Evolutionary conservation across 2,329 filamentous ascomycete genomes (phyloP), one percentile per base, ranked within the genome.

Genomic region (Pseudogymnoascus sp.): DNA sequence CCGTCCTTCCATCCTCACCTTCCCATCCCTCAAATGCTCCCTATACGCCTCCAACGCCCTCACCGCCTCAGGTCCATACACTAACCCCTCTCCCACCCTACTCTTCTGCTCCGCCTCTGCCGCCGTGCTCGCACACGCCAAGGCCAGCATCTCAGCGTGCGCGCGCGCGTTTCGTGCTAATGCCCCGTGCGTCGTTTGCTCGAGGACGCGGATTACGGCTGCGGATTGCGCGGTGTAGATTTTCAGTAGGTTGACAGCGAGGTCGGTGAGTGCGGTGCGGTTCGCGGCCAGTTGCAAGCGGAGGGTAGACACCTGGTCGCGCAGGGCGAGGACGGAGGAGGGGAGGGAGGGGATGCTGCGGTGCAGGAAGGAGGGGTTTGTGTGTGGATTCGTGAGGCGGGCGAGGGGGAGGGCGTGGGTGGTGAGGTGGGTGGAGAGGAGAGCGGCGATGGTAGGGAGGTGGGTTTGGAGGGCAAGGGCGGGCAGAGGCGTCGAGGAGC

Each of bases 361-460:
- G 73, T 86, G 84, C n/a, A 86, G 74, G 67, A 82, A 77, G 33
- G 81, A 81, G 4, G 79, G 67, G 4, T 73, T 74, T 1, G 79
- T 82, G 4, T 74, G 76, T 6, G 73, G 77, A 10, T 81, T 76
- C 27, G 82, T 75, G 63, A 79, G 77, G 0, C 79, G 75, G 9
- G 79, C 77, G 10, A 84, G 74, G 42, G 78, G 75, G 65, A 77
- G 72, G 58, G 82, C 82, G 12, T 78, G 76, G 1, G 74, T 69
- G 61, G 80, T 79, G 0, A 87, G 75, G n/a, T 75, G 74, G 0
- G 74, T 68, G 2, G 82, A 83, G 15, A 85, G 64, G 4, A 84
- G 72, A 1, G 72, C 68, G 0, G 76, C 72, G 15, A 87, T 73
- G 1, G 73, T 67, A 0, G 82, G 79, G 59, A 86, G 75, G 58